Base-by-base conservation (phyloP, 768 basidiomycete genomes). In the Termitomyces sp. region DNA sequence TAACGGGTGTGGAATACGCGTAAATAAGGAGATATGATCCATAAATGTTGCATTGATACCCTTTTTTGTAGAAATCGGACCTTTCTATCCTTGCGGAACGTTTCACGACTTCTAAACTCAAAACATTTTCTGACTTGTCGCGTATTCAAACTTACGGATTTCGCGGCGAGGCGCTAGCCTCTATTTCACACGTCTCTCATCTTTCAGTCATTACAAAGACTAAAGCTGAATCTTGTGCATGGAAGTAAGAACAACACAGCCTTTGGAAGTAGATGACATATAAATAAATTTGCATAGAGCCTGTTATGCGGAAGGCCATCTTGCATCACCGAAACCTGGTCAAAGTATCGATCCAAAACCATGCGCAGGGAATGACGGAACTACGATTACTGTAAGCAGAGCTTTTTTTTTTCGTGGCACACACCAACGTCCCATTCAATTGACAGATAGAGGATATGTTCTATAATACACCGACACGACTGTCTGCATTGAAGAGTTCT, bases 81-180 rank as follows among this genome's bases (percentile, higher is more conserved):
- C 76, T 99, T 3, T 87, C 93, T 1, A 87, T 99, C 23, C 80
- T 99, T 5, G 95, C 96, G 43, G 91, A 95, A 70, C 81, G 97
- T 6, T 98, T 96, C 69, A 96, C 96, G 14, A 99, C 97, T 0
- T 96, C 94, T 3, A 99, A 98, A 68, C 74, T 99, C 5, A 82
- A 85, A 1, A 83, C 84, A 0, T 99, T 93, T 67, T 87, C 90
- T 4, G 97, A 99, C 68, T 71, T 99, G 56, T 84, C 86, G 36
- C 79, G 77, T n/a, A 79, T 99, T 38, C 79, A 82, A 2, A 98
- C 96, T 0, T 98, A 98, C 71, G 97, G 97, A 0, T 99, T 99
- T 72, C 84, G 97, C 54, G 96, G 97, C 32, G 97, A 99, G 74
- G 97, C 97, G 0, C 75, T 99, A 50, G 97, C 96, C 2, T 95